Percentiles rank a stretch among this genome's conserved stretches.
Evolutionary conservation across 1,284 basidiomycete genomes (phyloP).

Genomic region (Vanrija sp.): DNA sequence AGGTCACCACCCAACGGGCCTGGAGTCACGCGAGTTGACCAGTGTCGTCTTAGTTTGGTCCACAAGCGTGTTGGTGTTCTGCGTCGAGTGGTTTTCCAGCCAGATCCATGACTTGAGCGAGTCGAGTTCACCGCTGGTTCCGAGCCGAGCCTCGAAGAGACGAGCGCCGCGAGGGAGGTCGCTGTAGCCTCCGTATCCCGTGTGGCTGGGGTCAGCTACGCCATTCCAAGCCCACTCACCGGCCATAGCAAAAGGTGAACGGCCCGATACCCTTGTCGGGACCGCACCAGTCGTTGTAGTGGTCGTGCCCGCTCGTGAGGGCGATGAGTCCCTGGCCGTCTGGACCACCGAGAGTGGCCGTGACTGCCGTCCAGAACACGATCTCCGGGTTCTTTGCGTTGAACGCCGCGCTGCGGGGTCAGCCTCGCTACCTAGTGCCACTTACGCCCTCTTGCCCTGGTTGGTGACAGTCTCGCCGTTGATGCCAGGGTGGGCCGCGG

Average conservation of each 20-base stretch:
- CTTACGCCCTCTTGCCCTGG: neutral
- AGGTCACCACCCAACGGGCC: too few relatives aligned
- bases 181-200: slow-evolving; percentile 13
- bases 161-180: slow-evolving; percentile 4
- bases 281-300: slow-evolving; percentile 25
- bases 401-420: neutral
- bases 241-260: slow-evolving; percentile 9
- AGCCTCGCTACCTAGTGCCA: neutral
- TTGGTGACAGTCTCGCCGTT: neutral
- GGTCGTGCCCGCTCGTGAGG: slow-evolving; percentile 23
- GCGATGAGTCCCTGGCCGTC: slow-evolving; percentile 6
- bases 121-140: neutral
- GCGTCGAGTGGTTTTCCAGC: slow-evolving; percentile 5
- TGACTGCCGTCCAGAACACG: slow-evolving; percentile 8
- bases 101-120: slow-evolving; percentile 3
- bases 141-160: neutral
- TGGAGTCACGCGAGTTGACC: neutral
- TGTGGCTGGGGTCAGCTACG: slow-evolving; percentile 2
- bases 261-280: slow-evolving; percentile 5
- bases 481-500: slow-evolving; percentile 5
- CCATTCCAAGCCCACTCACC: neutral
- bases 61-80: slow-evolving; percentile 7
- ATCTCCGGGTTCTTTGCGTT: neutral
- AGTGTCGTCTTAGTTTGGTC: neutral
- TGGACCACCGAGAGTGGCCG: neutral